Evolutionary conservation across 2,329 filamentous ascomycete genomes (phyloP).

Genomic region (Venturia pyrina): DNA sequence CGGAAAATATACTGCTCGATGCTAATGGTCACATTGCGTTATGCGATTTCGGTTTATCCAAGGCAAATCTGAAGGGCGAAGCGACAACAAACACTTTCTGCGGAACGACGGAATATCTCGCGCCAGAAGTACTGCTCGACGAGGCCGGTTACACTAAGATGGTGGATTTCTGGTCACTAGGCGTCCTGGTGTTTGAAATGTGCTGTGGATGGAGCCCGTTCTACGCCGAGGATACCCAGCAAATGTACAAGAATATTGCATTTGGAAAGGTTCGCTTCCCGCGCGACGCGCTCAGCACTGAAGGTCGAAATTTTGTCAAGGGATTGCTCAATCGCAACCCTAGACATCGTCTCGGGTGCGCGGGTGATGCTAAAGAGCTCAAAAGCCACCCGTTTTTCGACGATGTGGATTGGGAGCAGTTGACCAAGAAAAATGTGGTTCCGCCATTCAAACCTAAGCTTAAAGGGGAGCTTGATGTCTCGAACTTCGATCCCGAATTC

Average conservation of each 20-base stretch:
- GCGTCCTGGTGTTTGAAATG: slow-evolving; percentile 98
- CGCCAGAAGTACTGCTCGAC: slow-evolving; percentile 87
- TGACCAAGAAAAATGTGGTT: slow-evolving; percentile 83
- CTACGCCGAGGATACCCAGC: slow-evolving; percentile 96
- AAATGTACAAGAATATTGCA: slow-evolving; percentile 99
- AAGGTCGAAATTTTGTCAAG: slow-evolving; percentile 97
- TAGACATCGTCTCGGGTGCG: slow-evolving; percentile 85
- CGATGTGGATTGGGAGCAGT: slow-evolving; percentile 84
- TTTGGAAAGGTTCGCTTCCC: slow-evolving; percentile 98
- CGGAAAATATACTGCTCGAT: slow-evolving; percentile 93
- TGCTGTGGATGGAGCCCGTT: slow-evolving; percentile 99
- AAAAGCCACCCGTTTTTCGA: slow-evolving; percentile 91
- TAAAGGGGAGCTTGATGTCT: slow-evolving; percentile 90
- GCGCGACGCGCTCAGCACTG: slow-evolving; percentile 83
- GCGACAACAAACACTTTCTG: slow-evolving; percentile 99
- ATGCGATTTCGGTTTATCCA: slow-evolving; percentile 95
- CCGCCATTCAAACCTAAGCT: slow-evolving; percentile 97
- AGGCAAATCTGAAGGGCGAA: slow-evolving; percentile 93
- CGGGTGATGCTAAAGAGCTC: slow-evolving; percentile 82
- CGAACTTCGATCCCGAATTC: slow-evolving; percentile 97
- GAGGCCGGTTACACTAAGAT: slow-evolving; percentile 98
- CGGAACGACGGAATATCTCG: slow-evolving; percentile 94
- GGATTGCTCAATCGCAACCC: slow-evolving; percentile 94
- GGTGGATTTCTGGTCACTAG: slow-evolving; percentile 99
- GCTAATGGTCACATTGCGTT: slow-evolving; percentile 96